Evolutionary conservation across 371 early-diverging fungal species (phyloP), one percentile per base, ranked within the genome.

Genomic region (Syncephalis fuscata): DNA sequence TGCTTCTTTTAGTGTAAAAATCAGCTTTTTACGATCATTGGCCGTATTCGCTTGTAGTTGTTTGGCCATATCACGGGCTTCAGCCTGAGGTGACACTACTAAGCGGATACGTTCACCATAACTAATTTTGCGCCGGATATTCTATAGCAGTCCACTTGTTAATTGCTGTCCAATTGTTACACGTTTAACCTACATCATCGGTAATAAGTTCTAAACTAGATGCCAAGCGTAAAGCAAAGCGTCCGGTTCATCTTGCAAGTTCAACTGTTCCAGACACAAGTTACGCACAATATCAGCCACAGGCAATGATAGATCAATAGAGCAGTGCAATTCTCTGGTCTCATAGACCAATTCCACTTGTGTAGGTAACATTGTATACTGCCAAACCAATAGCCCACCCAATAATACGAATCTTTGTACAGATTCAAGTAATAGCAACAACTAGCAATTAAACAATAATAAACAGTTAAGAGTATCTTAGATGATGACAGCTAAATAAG

Each of bases 1-100:
- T 4, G 26, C n/a, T 45, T 45, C 45, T 76, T 76, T 59, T 79
- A 79, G 23, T 80, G 58, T 7, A 71, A 63, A 51, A 78, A 82
- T 0, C 44, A 72, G 67, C 57, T 80, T 82, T 5, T 74, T 53
- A 0, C 65, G 62, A 44, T 66, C 66, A 40, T 72, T 73, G 51
- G 75, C 77, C 50, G 65, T 69, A 9, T 69, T 56, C 3, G 51
- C 41, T 15, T 32, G 32, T 11, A 70, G 50, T 44, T 62, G 52
- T 22, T 60, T 50, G 24, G 55, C 52, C 3, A 65, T 46, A 17
- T 64, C 58, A 16, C 51, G 48, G 9, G 66, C 66, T 54, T 65
- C 54, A 26, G 59, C 48, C n/a, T 60, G 46, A 17, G 67, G 70
- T 14, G 67, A 61, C 5, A 57, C 44, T 15, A 55, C 59, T 36